Evolutionary conservation across 768 basidiomycete species (phyloP).

Genomic region (Paxillus rubicundulus): DNA sequence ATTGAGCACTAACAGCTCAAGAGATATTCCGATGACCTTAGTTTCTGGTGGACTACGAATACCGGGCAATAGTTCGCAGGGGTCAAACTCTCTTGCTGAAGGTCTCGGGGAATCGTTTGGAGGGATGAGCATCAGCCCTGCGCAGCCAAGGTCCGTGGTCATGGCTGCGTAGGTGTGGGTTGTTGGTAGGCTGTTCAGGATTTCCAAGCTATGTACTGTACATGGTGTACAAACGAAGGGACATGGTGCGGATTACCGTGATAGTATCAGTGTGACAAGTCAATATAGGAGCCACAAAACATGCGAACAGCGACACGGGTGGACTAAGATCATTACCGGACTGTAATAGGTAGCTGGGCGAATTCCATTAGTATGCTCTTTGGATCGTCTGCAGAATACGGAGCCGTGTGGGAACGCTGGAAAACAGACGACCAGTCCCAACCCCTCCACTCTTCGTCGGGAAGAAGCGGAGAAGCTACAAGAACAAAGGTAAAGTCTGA

Average conservation of each 20-base stretch:
- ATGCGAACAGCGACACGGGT: background rate
- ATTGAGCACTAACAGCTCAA: conserved; percentile 7
- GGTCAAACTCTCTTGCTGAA: conserved; percentile 38
- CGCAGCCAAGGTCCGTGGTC: conserved; percentile 23
- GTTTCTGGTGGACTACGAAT: conserved; percentile 20
- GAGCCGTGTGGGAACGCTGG: background rate
- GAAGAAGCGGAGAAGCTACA: conserved; percentile 32
- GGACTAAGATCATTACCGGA: conserved; percentile 17
- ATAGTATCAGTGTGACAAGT: background rate
- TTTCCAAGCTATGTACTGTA: background rate
- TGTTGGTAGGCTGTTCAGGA: background rate
- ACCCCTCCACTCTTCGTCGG: conserved; percentile 19
- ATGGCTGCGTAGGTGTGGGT: conserved; percentile 9
- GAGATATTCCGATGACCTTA: background rate
- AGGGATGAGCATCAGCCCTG: conserved; percentile 84
- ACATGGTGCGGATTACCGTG: background rate
- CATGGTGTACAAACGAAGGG: background rate
- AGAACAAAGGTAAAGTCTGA: conserved; percentile 45
- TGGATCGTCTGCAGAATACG: background rate
- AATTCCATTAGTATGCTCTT: conserved; percentile 14
- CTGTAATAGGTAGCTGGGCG: conserved; percentile 12
- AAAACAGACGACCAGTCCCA: conserved; percentile 23
- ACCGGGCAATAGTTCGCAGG: conserved; percentile 13
- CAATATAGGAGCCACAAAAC: background rate
- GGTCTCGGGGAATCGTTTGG: conserved; percentile 67